phyloP scores from a whole-genome alignment of 306 rosid genomes.

The Luffa acutangula region DNA sequence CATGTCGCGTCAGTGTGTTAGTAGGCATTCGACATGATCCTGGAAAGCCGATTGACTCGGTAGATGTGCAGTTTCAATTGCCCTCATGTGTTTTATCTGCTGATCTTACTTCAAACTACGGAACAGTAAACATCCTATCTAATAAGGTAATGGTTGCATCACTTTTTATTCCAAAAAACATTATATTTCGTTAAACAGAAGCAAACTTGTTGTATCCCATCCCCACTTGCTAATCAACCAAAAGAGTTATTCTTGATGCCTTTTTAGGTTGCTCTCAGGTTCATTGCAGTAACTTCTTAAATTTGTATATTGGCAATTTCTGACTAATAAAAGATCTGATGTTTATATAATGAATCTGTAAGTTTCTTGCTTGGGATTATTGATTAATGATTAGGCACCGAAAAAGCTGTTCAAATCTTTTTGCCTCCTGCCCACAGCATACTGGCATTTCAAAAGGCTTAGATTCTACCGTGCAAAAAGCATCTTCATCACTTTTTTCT shows the following conservation, averaged over 20 bases:
- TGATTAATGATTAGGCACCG: neutral
- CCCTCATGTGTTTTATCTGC: constrained; percentile 73
- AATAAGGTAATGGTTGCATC: constrained; percentile 46
- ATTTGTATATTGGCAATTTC: neutral
- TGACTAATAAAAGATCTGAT: neutral
- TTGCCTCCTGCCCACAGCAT: neutral
- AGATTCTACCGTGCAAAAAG: neutral
- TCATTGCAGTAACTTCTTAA: neutral
- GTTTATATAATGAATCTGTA: neutral
- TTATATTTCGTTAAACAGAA: neutral
- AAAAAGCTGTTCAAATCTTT: neutral
- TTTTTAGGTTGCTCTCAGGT: neutral
- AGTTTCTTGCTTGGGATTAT: neutral
- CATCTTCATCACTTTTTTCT: neutral
- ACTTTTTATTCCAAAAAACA: neutral
- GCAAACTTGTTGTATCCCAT: neutral
- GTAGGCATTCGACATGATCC: constrained; percentile 82
- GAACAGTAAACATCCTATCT: constrained; percentile 65
- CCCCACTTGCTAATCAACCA: neutral
- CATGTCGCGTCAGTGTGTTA: constrained; percentile 62
- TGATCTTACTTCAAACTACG: constrained; percentile 71
- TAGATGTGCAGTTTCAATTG: constrained; percentile 61
- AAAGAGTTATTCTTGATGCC: neutral
- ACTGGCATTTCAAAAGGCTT: too few relatives aligned
- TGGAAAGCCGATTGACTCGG: constrained; percentile 68